phyloP scores from a whole-genome alignment of 495 filamentous ascomycete species.

The Lasiosphaeria miniovina region DNA sequence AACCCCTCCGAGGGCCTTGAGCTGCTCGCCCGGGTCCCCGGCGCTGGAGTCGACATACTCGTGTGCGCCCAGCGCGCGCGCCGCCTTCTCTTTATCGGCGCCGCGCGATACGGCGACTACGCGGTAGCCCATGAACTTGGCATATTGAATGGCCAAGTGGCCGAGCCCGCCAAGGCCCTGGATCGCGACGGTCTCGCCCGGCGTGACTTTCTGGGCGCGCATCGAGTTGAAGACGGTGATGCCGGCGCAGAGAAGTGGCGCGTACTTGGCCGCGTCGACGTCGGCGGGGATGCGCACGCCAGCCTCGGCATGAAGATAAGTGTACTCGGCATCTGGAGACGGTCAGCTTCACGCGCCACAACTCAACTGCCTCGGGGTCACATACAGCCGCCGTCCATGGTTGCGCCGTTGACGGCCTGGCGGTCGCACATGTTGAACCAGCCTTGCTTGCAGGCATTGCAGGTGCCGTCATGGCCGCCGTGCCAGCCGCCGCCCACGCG shows the following conservation, averaged over 20 bases:
- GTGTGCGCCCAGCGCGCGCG: slow-evolving; percentile 60
- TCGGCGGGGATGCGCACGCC: slow-evolving; percentile 58
- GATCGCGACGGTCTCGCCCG: slow-evolving; percentile 59
- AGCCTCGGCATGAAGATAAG: slow-evolving; percentile 58
- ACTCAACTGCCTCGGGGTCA: background rate
- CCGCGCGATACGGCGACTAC: slow-evolving; percentile 61
- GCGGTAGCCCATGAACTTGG: slow-evolving; percentile 61
- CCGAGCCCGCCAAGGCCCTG: slow-evolving; percentile 67
- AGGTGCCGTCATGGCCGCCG: slow-evolving; percentile 30
- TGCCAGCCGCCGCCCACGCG: slow-evolving; percentile 42
- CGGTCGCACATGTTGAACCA: slow-evolving; percentile 55
- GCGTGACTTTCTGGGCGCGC: slow-evolving; percentile 54
- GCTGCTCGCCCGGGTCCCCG: slow-evolving; percentile 46
- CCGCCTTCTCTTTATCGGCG: slow-evolving; percentile 57
- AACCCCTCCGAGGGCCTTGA: slow-evolving; percentile 61
- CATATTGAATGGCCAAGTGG: slow-evolving; percentile 66
- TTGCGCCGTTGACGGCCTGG: slow-evolving; percentile 50
- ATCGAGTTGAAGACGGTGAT: slow-evolving; percentile 72
- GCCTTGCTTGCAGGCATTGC: slow-evolving; percentile 31
- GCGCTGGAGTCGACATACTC: slow-evolving; percentile 64
- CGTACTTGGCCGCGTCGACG: slow-evolving; percentile 56
- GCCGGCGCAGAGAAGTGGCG: slow-evolving; percentile 69
- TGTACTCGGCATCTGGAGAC: slow-evolving; percentile 56
- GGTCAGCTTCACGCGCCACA: too few species aligned
- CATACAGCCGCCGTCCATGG: slow-evolving; percentile 48